Evolutionary conservation across 2,329 filamentous ascomycete species (phyloP), one percentile per base, ranked within the genome.

Genomic region (Penicillium sp.): DNA sequence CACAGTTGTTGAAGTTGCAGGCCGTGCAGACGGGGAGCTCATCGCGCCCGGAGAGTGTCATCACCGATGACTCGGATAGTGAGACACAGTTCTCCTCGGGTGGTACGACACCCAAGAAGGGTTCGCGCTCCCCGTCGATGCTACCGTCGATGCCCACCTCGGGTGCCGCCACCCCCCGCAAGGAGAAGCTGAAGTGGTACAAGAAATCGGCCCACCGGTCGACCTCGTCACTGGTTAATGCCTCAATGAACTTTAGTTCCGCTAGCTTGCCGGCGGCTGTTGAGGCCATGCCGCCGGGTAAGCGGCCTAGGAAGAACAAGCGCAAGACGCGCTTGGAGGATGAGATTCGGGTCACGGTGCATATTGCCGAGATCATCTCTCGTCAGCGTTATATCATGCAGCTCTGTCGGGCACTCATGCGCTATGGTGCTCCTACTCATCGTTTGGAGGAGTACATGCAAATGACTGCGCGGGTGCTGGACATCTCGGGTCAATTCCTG

Each of bases 381-480:
- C 86, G 93, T 4, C 93, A 97, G 65, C 85, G 86, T 52, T 97
- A 96, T 71, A 82, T 97, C 13, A 82, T 93, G 58, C 92, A 90
- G 72, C 84, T 98, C 44, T 97, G 93, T 70, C 86, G 87, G 44
- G 91, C 91, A 1, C 78, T 98, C 55, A 97, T 98, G 92, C 83
- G 87, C 70, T 97, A 91, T 62, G 93, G 93, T 24, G 93, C 93
- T 0, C 93, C 93, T 2, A 96, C 93, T 0, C 93, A 98, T 75
- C 87, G 93, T 24, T 79, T 98, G 26, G 93, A 98, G 75, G 80
- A 96, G 71, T 96, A 96, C 73, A 88, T 98, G 85, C 87, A 84
- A 63, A 96, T 93, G 90, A 92, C 90, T 7, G 89, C 93, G 2
- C 85, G 90, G 7, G 90, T 96, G 2, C 82, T 98, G 43, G 90